Evolutionary conservation across 2,329 filamentous ascomycete species (phyloP), one percentile per base, ranked within the genome.

Genomic region (Akanthomyces lecanii): DNA sequence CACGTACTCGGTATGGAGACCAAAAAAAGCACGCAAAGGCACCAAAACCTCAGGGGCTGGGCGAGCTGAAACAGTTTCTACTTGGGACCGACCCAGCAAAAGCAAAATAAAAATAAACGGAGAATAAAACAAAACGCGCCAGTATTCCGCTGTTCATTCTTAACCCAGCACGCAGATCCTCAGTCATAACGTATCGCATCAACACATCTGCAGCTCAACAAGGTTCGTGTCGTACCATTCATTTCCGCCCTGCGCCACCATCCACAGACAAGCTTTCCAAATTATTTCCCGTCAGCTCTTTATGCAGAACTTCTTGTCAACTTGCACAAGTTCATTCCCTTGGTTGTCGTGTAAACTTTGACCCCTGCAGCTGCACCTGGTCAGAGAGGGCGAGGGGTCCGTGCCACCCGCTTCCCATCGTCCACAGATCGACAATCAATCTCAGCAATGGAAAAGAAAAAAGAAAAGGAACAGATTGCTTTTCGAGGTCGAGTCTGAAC

Each of bases 1-100:
- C 8, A 36, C 2, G 4, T 36, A 36, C 8, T 8, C 8, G 6
- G 33, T 7, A 3, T 36, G 16, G 21, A 33, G 6, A 21, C 2
- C 10, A 57, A 47, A 47, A n/a, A 28, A 40, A 54, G 21, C 36
- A 54, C 36, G n/a, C 21, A 28, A 40, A 42, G 52, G 36, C n/a
- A 44, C 5, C 25, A 56, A 23, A 45, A 30, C 6, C 7, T 44
- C 42, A 47, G 42, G 28, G 40, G 54, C 56, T 50, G 33, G 36
- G 40, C 42, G 33, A 59, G 45, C 56, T 59, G 56, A 59, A 51
- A 59, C 56, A n/a, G 21, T 42, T 38, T 59, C 56, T 59, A 42
- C 56, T 59, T 42, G 14, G 33, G 30, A 11, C 51, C 51, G n/a
- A 33, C 14, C 36, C 12, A 33, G 11, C 21, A 30, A 50, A 50